Evolutionary conservation across 1,139 yeast genomes (phyloP), one percentile per base, ranked within the genome.

Genomic region (Saccharomycopsis phalli): DNA sequence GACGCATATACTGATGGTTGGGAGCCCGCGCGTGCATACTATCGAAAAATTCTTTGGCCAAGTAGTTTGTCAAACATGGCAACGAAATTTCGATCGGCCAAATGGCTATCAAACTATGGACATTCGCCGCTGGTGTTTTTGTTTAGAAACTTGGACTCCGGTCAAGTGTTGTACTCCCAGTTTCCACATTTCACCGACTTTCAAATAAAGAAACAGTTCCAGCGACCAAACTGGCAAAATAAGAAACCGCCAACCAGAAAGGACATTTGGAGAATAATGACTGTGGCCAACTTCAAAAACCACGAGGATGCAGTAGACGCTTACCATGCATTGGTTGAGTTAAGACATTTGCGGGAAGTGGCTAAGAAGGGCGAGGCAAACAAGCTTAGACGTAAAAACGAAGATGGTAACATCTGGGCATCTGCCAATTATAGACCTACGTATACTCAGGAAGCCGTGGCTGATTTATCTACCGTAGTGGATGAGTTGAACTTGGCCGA

Each of bases 241-340:
- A 69, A 83, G 54, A 74, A 71, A 52, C 97, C 97, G 4, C 62
- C 71, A 46, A 66, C 77, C 53, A 77, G 97, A 61, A 71, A 77
- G 51, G 97, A 88, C 60, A 68, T 86, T 41, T 88, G 97, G 97
- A 71, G 91, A 53, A 72, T 88, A 43, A 76, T 88, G 86, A 84
- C 94, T 40, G 93, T 87, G 38, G 88, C 84, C 2, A 77, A 76
- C 49, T 74, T 84, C 49, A 68, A 69, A 33, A 62, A 64, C 41
- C 78, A 81, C 57, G 79, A 76, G 43, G 64, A 70, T 40, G 86
- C 95, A 1, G 74, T 76, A 16, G 76, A 80, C 38, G 81, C 93
- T 6, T 86, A 79, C 61, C 73, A 80, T 49, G 82, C 81, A 22
- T 66, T 88, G 46, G 78, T 83, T 4, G 74, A 80, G 53, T 70